Percentiles rank a stretch among this genome's conserved stretches.
phyloP scores from a whole-genome alignment of 2,329 filamentous ascomycete species.

The Pestalotiopsis sp. region DNA sequence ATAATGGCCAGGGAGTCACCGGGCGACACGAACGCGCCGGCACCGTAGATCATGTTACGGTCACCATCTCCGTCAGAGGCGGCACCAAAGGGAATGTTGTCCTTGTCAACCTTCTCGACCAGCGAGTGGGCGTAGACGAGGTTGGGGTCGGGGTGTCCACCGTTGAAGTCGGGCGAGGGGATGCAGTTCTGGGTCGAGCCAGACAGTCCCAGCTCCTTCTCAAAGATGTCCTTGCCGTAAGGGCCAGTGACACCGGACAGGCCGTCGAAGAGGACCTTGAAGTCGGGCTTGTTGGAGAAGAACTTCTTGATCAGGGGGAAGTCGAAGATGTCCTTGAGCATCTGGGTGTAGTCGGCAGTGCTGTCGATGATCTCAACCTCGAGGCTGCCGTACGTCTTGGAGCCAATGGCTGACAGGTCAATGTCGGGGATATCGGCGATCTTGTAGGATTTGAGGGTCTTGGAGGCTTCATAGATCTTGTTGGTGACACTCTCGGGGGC shows the following conservation, averaged over 20 bases:
- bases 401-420: slow-evolving; percentile 82
- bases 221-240: slow-evolving; percentile 93
- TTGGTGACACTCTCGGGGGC: slow-evolving; percentile 96
- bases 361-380: slow-evolving; percentile 97
- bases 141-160: slow-evolving; percentile 97
- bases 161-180: slow-evolving; percentile 92
- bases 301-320: slow-evolving; percentile 95
- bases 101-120: slow-evolving; percentile 90
- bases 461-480: slow-evolving; percentile 94
- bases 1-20: slow-evolving; percentile 98
- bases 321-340: slow-evolving; percentile 99
- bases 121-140: slow-evolving; percentile 90
- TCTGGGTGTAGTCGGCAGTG: slow-evolving; percentile 85
- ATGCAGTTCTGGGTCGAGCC: slow-evolving; percentile 85
- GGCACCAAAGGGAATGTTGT: slow-evolving; percentile 91
- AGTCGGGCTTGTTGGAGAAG: slow-evolving; percentile 83
- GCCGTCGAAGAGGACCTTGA: slow-evolving; percentile 96
- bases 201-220: slow-evolving; percentile 86
- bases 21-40: slow-evolving; percentile 93
- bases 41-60: slow-evolving; percentile 99
- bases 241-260: slow-evolving; percentile 94
- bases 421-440: slow-evolving; percentile 84
- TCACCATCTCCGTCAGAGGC: slow-evolving; percentile 97
- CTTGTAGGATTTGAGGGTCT: slow-evolving; percentile 90
- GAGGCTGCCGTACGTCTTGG: slow-evolving; percentile 79